Percentiles rank a stretch among this genome's conserved stretches.
phyloP scores from a whole-genome alignment of 257 asterid genomes.

The Nicotiana tomentosiformis region DNA sequence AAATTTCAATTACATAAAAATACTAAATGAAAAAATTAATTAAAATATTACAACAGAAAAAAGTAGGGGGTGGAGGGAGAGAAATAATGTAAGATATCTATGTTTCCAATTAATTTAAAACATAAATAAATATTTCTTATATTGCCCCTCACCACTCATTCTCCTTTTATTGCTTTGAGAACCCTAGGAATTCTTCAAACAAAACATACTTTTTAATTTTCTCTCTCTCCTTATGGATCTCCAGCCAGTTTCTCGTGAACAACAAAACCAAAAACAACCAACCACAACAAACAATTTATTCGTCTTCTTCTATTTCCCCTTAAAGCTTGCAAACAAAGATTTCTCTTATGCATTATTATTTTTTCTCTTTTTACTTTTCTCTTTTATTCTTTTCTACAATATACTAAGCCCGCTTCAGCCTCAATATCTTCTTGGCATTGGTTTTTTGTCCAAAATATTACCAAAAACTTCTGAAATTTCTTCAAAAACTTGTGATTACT shows the following conservation, averaged over 20 bases:
- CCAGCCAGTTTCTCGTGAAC: constrained; percentile 14
- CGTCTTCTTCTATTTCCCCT: constrained; percentile 22
- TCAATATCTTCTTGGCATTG: constrained; percentile 23
- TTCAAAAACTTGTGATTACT: constrained; percentile 42
- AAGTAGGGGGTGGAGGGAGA: no score
- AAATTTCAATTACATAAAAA: no score
- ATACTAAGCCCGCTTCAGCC: constrained; percentile 29
- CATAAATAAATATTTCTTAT: no score
- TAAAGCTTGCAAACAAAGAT: constrained; percentile 15
- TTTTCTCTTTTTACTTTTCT: constrained; percentile 30
- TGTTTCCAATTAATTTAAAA: no score
- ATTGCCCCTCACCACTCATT: background rate
- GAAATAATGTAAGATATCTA: no score
- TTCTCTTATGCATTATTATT: constrained; percentile 18
- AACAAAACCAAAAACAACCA: background rate
- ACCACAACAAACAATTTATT: constrained; percentile 1
- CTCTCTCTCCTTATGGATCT: constrained; percentile 30
- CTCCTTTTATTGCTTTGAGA: background rate
- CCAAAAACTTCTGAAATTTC: constrained; percentile 3
- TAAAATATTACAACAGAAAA: no score
- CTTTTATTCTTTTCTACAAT: constrained; percentile 25
- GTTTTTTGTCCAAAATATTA: constrained; percentile 31
- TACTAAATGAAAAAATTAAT: no score
- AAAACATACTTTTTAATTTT: background rate
- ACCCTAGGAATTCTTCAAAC: constrained; percentile 16